Base-by-base conservation (phyloP, 129 eudicot species). In the Flaveria ramosissima region DNA sequence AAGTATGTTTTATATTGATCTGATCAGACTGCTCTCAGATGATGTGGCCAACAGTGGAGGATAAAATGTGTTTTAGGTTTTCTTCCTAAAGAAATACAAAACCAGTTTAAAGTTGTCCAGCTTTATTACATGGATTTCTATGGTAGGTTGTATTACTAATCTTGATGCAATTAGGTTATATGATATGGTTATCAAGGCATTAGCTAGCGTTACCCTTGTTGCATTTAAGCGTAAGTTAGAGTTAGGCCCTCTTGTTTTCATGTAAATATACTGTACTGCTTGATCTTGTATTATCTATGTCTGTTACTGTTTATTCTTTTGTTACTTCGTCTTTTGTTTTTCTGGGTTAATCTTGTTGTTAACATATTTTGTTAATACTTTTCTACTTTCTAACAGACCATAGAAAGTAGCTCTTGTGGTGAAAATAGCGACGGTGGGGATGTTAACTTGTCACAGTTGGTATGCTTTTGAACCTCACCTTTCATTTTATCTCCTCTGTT, bases 401-500 rank as follows among this genome's bases (percentile, higher is more conserved):
- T 91, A 78, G 99, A 94, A 88, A 94, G 97, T 73, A 94, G 97
- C 81, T 89, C 96, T 46, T 91, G 88, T 80, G 95, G 96, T 68
- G 94, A 88, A 77, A 78, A 88, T 27, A 27, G 4, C 30, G 30
- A 27, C 30, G 12, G 15, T 67, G 67, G 88, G 45, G 87, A 97
- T 73, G 99, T 94, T 77, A 91, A 84, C 86, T 85, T 94, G 87
- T 91, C 99, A 30, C 99, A 89, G 78, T 83, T 93, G 92, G 98
- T 93, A 86, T 72, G 63, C 78, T 30, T 84, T 73, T 63, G 69
- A 66, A 78, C 72, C 39, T 74, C 46, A 17, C 62, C 61, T 50
- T 74, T 39, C 15, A 23, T 53, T 41, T 71, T 13, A 19, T n/a
- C 20, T n/a, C 64, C 23, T 10, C 46, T 21, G 48, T 51, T 42